A percentile compares a stretch with the other conserved stretches of the same genome.
Conservation (phyloP, 139 green algal species). For the Chlorella sp. region DNA sequence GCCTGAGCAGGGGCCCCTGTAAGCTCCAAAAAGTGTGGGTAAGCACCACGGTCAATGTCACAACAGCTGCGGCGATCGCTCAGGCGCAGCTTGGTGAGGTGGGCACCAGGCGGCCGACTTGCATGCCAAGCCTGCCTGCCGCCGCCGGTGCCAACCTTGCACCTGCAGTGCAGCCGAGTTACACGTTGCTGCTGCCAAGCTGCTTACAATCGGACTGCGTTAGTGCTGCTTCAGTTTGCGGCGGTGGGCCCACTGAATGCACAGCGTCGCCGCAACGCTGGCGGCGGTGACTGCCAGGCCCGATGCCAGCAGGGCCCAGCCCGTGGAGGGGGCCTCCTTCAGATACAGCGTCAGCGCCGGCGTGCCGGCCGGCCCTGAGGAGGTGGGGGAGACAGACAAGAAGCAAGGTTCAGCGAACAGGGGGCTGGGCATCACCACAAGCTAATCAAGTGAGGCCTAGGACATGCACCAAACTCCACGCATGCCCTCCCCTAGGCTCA, state of each 20-base stretch:
- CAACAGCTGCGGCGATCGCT: too few species aligned
- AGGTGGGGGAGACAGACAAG: too few species aligned
- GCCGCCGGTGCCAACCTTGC: not conserved
- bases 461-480: too few species aligned
- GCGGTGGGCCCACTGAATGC: not conserved
- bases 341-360: conserved; percentile 65
- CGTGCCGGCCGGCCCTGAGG: conserved; percentile 34
- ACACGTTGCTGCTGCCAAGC: not conserved
- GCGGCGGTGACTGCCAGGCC: conserved; percentile 10
- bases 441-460: too few species aligned
- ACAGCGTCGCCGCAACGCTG: not conserved
- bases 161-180: not conserved
- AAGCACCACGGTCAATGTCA: too few species aligned
- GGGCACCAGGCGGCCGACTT: too few species aligned
- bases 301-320: conserved; percentile 22
- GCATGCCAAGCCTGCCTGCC: not conserved
- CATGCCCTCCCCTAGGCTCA: too few species aligned
- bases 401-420: too few species aligned
- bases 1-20: too few species aligned
- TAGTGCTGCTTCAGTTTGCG: conserved; percentile 34
- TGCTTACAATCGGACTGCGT: not conserved
- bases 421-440: too few species aligned
- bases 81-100: too few species aligned
- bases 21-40: too few species aligned
- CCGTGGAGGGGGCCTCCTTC: conserved; percentile 30